Evolutionary conservation across 2,329 filamentous ascomycete genomes (phyloP), one percentile per base, ranked within the genome.

Genomic region (Colletotrichum cereale): DNA sequence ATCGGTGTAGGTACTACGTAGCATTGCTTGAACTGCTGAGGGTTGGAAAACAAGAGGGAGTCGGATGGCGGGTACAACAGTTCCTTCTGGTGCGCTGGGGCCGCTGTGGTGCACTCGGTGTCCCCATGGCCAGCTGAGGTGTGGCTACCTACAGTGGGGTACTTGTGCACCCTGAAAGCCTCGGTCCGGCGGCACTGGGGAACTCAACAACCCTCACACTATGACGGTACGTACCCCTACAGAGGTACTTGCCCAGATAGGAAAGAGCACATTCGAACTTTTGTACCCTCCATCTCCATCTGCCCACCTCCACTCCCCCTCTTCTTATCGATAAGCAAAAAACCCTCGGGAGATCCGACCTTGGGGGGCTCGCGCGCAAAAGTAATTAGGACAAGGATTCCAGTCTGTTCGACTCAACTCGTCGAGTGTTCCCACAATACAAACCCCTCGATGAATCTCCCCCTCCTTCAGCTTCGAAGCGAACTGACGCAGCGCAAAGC

Each of bases 401-500:
- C 38, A 58, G 62, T 58, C 65, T 34, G 50, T 60, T 60, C 48
- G 55, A 71, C 56, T 62, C 48, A 58, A 65, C 62, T 55, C 56
- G 34, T 56, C 56, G 50, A 57, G 31, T 66, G 62, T 58, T 71
- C 53, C 68, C 68, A 68, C 68, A 62, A 66, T 48, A 52, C n/a
- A n/a, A 44, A 58, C 52, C 66, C 68, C 65, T 71, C 65, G 68
- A 71, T 67, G 65, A 63, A 40, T 26, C 61, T n/a, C 47, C 34
- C 44, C 48, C 18, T 58, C 57, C 58, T 55, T 21, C 65, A 62
- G 60, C 68, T 63, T 65, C 65, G 44, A 63, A 55, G 56, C 68
- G 58, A 68, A 68, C 58, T 63, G 65, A 63, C 58, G 58, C 47
- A 63, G 65, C 68, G 58, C 64, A 71, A 71, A 53, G 65, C 68